Evolutionary conservation across 2,329 filamentous ascomycete species (phyloP), one percentile per base, ranked within the genome.

Genomic region (Colletotrichum trifolii): DNA sequence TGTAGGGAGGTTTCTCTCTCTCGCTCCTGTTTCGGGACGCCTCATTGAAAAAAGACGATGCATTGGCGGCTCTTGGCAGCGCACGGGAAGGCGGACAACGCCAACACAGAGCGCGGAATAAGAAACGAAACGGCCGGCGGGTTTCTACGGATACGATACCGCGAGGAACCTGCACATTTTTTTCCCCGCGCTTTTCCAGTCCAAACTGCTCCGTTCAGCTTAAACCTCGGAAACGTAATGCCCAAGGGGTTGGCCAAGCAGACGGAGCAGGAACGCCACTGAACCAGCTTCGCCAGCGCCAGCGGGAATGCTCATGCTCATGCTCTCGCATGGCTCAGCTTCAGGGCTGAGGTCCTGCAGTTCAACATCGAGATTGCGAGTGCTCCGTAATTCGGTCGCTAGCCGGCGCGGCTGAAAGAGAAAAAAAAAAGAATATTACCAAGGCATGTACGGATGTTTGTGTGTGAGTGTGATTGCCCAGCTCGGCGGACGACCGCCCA

Each of bases 51-150:
- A 15, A 17, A 48, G 33, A 48, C 25, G 46, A 46, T 46, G 43
- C 43, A 17, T 46, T 46, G 43, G 43, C 43, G 46, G n/a, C 9
- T 13, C 46, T 48, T 48, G 46, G 46, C 46, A 48, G 35, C 25
- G 46, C 46, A 48, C 46, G 46, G 33, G 8, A 48, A 33, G 8
- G n/a, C 25, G 46, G 25, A 33, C 13, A 48, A 34, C 10, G 46
- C 25, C 43, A 17, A 17, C n/a, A 10, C 10, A 11, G 33, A 13
- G 4, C 46, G 39, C 13, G 8, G 25, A 48, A 48, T 33, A 48
- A 48, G 46, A 35, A 48, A 48, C 25, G 25, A 34, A 35, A 46
- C 43, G 43, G 46, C 17, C 17, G 35, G 10, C 17, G 25, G 25
- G 25, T 25, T 25, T 25, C 25, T 25, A 25, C 25, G 25, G 4